Conservation (phyloP, 441 rosid genomes). For the Aleurites moluccanus region DNA sequence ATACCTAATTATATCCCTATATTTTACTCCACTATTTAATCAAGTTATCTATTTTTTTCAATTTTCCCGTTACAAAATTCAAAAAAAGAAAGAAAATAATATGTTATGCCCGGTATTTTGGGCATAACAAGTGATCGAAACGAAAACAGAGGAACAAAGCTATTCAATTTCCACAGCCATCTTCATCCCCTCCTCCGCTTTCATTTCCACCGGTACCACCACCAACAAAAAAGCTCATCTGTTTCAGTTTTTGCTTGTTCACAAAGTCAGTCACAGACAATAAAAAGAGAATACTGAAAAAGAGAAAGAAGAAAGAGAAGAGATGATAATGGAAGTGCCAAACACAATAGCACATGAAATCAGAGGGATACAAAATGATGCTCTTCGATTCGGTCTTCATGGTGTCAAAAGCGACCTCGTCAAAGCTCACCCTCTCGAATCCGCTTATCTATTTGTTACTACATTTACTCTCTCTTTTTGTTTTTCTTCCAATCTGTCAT, state of each 20-base stretch:
- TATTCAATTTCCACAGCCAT: too few species aligned
- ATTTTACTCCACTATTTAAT: too few species aligned
- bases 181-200: too few species aligned
- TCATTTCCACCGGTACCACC: too few species aligned
- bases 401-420: constrained; percentile 81
- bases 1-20: too few species aligned
- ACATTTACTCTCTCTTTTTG: not conserved
- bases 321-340: constrained; percentile 42
- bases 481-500: not conserved
- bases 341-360: constrained; percentile 66
- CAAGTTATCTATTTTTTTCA: too few species aligned
- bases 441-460: constrained; percentile 66
- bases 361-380: constrained; percentile 68
- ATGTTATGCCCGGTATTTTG: too few species aligned
- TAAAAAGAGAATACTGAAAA: not conserved
- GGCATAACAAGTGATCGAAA: too few species aligned
- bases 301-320: not conserved
- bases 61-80: too few species aligned
- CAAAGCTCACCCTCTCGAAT: constrained; percentile 87
- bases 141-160: too few species aligned
- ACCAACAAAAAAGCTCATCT: too few species aligned
- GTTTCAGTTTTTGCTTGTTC: constrained; percentile 23
- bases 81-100: too few species aligned
- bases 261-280: constrained; percentile 14
- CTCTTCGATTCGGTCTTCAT: constrained; percentile 75